Base-by-base conservation (phyloP, 352 stramenopile genomes). In the Globisporangium paroecandrum region DNA sequence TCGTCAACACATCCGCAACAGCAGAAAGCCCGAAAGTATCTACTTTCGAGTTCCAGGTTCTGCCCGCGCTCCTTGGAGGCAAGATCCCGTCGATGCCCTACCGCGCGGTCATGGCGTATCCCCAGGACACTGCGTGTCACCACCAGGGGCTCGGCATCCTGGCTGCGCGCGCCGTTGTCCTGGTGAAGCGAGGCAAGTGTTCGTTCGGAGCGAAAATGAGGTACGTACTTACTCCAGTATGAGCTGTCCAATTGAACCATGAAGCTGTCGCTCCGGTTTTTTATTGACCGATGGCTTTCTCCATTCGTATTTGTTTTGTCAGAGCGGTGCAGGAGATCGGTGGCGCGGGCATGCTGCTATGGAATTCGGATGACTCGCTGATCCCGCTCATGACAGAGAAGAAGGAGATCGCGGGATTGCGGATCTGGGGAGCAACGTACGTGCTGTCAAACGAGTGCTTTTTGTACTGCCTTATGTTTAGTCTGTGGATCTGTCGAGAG, bases 171-270 rank as follows among this genome's bases (percentile, higher is more conserved):
- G 75, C 85, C 0, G 81, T 91, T 20, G 72, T 93, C 10, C 64
- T 90, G n/a, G 82, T 90, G n/a, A 89, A 87, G 68, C 78, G 78
- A 10, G 85, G 85, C 8, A 78, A 73, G 25, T 93, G 85, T 62
- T 90, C 82, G 0, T 90, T 93, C 64, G 77, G 74, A 4, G 64
- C 66, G 20, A 93, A 93, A 58, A 73, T 87, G 61, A 87, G 77
- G 85, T 93, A 70, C 12, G 29, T 32, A 47, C 57, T 38, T 38
- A 38, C 34, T 38, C 34, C 34, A 13, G 5, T 13, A 38, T 38
- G 34, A 10, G 34, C 34, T 38, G 34, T 38, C 34, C 34, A 38
- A 8, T 13, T 38, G 34, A 38, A 12, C 2, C 34, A 12, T 38
- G 8, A 10, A 38, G 34, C 10, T 38, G 8, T 10, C 9, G 10